Percentiles rank a stretch among this genome's conserved stretches.
phyloP scores from a whole-genome alignment of 2,329 filamentous ascomycete genomes.

The Alternaria panax region DNA sequence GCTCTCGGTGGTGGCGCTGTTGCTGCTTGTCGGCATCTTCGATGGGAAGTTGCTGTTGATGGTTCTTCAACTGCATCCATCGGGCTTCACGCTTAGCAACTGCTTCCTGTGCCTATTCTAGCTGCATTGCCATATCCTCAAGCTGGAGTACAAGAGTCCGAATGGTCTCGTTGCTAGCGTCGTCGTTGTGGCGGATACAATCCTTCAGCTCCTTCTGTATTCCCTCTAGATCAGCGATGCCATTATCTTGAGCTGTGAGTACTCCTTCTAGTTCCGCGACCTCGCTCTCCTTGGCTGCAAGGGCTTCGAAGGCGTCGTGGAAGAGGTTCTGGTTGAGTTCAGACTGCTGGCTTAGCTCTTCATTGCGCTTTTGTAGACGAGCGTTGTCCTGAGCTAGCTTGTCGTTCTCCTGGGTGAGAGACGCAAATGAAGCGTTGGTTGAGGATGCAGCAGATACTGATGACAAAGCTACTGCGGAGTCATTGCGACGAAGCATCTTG shows the following conservation, averaged over 20 bases:
- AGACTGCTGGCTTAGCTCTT: not conserved
- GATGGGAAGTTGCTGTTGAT: not conserved
- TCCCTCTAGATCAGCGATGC: not conserved
- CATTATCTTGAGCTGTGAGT: not conserved
- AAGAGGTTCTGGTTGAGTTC: not conserved
- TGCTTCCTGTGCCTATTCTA: not conserved
- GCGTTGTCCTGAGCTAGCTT: not conserved
- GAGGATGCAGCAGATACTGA: not conserved
- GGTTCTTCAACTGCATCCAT: not conserved
- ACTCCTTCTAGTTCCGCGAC: not conserved
- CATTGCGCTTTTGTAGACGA: not conserved
- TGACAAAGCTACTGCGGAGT: not conserved
- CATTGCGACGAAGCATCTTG: not conserved
- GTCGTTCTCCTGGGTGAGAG: not conserved
- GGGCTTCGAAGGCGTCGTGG: not conserved
- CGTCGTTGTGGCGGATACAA: not conserved
- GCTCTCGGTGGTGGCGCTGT: not conserved
- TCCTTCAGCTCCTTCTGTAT: not conserved
- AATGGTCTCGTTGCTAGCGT: not conserved
- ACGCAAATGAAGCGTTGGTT: not conserved
- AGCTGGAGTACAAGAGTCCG: not conserved
- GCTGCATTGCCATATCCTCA: not conserved
- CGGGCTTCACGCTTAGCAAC: not conserved
- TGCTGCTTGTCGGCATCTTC: not conserved
- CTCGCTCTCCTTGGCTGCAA: not conserved